Base-by-base conservation (phyloP, 345 rosid species). In the Aegle marmelos region DNA sequence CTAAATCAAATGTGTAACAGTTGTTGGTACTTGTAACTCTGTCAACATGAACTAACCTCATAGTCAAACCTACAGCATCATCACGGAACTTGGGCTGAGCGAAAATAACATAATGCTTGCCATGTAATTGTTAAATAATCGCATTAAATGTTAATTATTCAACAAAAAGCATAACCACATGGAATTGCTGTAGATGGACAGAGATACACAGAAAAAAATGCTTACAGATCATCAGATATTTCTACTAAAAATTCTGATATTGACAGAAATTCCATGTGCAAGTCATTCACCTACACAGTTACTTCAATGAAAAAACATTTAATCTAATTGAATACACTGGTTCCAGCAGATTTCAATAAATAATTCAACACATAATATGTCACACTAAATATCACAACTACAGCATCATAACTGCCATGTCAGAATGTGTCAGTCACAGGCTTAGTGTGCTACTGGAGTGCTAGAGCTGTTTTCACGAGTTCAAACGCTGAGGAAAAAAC, bases 181-280 rank as follows among this genome's bases (percentile, higher is more conserved):
- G 41, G 30, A 41, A 24, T 8, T 10, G 11, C 13, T 61, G 63
- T 45, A 59, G 25, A 75, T 24, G 3, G n/a, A 54, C 60, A 27
- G 77, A 82, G 57, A 68, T 24, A 71, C 2, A 80, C 5, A 66
- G 36, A 58, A 61, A 28, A 28, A 62, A 63, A 72, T 34, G 79
- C 88, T 73, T 85, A 92, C 98, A 93, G 87, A 77, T 95, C 98
- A 83, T 92, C 98, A 22, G 98, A 90, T 68, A 95, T 86, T 89
- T 93, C 99, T 59, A 92, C 97, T 31, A 95, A 83, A 81, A 92
- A 91, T 81, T 93, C 98, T 13, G 99, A 93, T 54, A 85, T 80
- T 24, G 97, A 95, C 67, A 95, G 78, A 81, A 95, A 93, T 64
- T 90, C 96, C 97, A 92, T 92, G 76, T 93, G 96, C 91, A 90